Evolutionary conservation across 257 asterid species (phyloP).

Genomic region (Gardenia jasminoides): DNA sequence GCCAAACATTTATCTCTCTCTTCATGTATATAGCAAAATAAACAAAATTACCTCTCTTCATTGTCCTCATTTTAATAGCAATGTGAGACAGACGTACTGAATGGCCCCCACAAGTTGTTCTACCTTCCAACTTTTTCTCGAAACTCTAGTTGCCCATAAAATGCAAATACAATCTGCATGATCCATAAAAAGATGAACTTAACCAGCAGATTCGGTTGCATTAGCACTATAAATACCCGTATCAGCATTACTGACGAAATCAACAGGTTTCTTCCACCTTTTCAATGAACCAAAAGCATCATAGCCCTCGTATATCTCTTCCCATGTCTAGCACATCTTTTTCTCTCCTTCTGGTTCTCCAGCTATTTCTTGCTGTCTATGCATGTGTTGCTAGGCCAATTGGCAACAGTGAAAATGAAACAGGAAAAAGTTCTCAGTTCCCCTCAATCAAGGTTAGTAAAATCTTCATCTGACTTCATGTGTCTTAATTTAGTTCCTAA

Average conservation of each 20-base stretch:
- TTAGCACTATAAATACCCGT: slow-evolving; percentile 17
- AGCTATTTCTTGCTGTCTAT: slow-evolving; percentile 29
- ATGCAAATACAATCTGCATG: slow-evolving; percentile 45
- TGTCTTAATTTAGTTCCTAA: background rate
- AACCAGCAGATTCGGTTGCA: slow-evolving; percentile 25
- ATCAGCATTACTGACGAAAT: background rate
- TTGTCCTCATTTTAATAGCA: slow-evolving; percentile 15
- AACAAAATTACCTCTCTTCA: slow-evolving; percentile 3
- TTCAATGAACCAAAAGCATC: background rate
- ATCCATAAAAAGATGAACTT: slow-evolving; percentile 27
- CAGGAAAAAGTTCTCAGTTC: slow-evolving; percentile 9
- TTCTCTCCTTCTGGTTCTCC: slow-evolving; percentile 28
- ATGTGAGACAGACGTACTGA: slow-evolving; percentile 43
- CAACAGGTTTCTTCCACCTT: background rate
- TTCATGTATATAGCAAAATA: slow-evolving; percentile 9
- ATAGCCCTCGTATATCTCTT: slow-evolving; percentile 1
- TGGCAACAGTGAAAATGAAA: slow-evolving; percentile 16
- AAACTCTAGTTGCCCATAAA: slow-evolving; percentile 31
- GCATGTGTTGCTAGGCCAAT: slow-evolving; percentile 45
- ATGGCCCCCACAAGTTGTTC: slow-evolving; percentile 43
- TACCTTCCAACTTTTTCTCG: slow-evolving; percentile 7
- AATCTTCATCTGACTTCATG: background rate
- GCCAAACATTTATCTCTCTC: slow-evolving; percentile 12
- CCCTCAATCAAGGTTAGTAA: slow-evolving; percentile 31
- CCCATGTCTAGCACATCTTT: slow-evolving; percentile 36